Conservation (phyloP, 192 early-diverging fungal species). For the Phlyctochytrium bullatum region DNA sequence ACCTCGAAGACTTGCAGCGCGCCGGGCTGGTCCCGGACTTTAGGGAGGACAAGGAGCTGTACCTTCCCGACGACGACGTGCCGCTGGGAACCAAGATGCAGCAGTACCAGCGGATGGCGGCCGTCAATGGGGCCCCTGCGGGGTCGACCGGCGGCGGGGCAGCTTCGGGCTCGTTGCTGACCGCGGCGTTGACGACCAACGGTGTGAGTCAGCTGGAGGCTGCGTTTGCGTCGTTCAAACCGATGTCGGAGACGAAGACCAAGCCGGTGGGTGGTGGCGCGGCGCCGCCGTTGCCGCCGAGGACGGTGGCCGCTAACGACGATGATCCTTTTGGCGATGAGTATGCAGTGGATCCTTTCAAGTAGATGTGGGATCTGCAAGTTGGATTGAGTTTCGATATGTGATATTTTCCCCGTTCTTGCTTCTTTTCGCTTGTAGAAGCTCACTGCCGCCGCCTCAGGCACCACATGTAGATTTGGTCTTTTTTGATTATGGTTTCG, state of each 20-base stretch:
- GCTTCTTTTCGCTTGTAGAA: too few species aligned
- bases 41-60: background rate
- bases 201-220: background rate
- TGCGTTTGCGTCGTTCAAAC: background rate
- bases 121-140: background rate
- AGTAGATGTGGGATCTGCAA: too few species aligned
- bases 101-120: background rate
- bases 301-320: background rate
- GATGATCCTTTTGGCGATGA: background rate
- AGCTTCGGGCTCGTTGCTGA: background rate
- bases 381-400: too few species aligned
- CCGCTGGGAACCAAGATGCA: too few species aligned
- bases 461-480: too few species aligned
- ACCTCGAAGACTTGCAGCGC: background rate
- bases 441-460: too few species aligned
- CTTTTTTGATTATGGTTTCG: too few species aligned
- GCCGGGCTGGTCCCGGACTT: background rate
- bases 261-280: too few species aligned
- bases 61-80: background rate
- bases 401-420: too few species aligned
- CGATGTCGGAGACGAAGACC: background rate
- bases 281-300: background rate
- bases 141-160: too few species aligned
- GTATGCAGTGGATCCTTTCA: slow-evolving; percentile 1
- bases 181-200: background rate